phyloP scores from a whole-genome alignment of 768 basidiomycete genomes.

The Gloeopeniophorella convolvens region DNA sequence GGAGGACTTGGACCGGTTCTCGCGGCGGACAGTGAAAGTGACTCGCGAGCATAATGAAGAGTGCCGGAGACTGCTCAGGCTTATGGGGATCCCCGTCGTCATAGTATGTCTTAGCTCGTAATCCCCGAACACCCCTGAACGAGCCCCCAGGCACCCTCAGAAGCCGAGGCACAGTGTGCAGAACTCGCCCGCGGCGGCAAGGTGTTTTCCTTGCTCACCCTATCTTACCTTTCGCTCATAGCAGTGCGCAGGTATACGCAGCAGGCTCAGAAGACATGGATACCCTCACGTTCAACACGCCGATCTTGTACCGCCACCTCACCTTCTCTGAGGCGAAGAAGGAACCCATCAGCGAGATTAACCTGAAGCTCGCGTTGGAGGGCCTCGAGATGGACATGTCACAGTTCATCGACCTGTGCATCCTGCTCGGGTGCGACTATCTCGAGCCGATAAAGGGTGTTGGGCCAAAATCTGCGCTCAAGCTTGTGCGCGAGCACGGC shows the following conservation, averaged over 20 bases:
- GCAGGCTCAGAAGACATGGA: conserved; percentile 99
- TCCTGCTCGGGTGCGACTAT: conserved; percentile 96
- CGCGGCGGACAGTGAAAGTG: conserved; percentile 88
- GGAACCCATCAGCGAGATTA: conserved; percentile 90
- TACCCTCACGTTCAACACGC: conserved; percentile 91
- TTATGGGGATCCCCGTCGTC: conserved; percentile 98
- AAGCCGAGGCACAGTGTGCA: conserved; percentile 98
- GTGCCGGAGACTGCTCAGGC: conserved; percentile 72
- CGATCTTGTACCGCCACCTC: conserved; percentile 88
- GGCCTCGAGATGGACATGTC: conserved; percentile 93
- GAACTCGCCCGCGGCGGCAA: conserved; percentile 96
- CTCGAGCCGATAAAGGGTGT: conserved; percentile 97
- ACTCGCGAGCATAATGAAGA: conserved; percentile 96
- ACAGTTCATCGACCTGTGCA: conserved; percentile 96
- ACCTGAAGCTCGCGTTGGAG: conserved; percentile 72
- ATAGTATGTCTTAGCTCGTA: conserved; percentile 46
- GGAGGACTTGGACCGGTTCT: conserved; percentile 88
- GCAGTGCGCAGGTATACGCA: conserved; percentile 73
- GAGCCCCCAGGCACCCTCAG: conserved; percentile 77
- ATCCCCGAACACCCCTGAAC: background rate
- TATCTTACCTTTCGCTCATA: background rate
- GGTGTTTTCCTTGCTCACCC: conserved; percentile 33
- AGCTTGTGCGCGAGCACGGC: conserved; percentile 80
- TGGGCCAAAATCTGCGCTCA: conserved; percentile 92
- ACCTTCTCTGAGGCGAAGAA: conserved; percentile 99